Evolutionary conservation across 139 green algal genomes (phyloP), one percentile per base, ranked within the genome.

Genomic region (Chlorella sp.): DNA sequence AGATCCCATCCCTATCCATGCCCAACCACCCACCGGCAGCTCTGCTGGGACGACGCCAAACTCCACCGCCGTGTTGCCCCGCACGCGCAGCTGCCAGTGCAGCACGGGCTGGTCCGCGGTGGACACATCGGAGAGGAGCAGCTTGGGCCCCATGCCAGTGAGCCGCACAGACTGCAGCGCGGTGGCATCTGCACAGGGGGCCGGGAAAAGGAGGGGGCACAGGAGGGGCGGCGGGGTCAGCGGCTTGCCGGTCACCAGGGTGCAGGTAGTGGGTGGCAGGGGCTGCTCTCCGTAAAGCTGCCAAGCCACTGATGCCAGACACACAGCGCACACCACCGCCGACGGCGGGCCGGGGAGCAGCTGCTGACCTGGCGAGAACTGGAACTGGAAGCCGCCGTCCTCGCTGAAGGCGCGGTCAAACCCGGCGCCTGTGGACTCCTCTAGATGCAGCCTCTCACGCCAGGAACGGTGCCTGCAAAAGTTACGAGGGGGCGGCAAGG

Each of bases 21-120:
- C 22, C 19, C 21, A 76, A 26, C 68, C 19, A 30, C 85, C 79
- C 85, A 93, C 88, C 90, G 91, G 81, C 71, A 95, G 86, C 30
- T 53, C 79, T 16, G 90, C 90, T 2, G 94, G 94, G 34, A 96
- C 87, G 14, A 95, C 90, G 0, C 94, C 94, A 95, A 96, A 96
- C 84, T 96, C 94, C 61, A 96, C 94, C 36, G 94, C 94, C 68
- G 94, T 96, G 94, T 96, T 96, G 76, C 94, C 94, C 5, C 89
- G 83, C 37, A 96, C 94, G 34, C 88, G 88, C 68, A 96, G 79
- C 26, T 89, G 86, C 94, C 94, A 96, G 24, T 92, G 92, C 84
- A 97, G 91, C 34, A 96, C 34, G 16, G 88, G 87, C 48, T 93
- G 86, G 37, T 95, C 86, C 28, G 81, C 86, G 12, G 94, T 97